Percentiles rank a stretch among this genome's conserved stretches.
Conservation (phyloP, 495 filamentous ascomycete species). For the Trichodelitschia bisporula region DNA sequence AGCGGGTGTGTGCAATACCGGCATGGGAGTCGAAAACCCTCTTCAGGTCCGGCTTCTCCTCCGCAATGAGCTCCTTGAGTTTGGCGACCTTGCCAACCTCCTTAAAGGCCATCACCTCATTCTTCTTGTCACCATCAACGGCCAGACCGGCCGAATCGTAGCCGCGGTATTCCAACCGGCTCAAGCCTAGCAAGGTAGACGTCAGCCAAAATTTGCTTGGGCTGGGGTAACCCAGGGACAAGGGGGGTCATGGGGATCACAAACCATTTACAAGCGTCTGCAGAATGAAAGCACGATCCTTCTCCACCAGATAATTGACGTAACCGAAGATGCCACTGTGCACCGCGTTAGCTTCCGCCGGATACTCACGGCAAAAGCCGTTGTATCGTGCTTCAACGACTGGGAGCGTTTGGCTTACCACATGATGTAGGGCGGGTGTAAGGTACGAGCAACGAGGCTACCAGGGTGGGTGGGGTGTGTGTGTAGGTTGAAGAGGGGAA, state of each 20-base stretch:
- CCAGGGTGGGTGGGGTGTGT: no score
- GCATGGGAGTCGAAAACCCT: conserved; percentile 93
- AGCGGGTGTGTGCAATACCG: conserved; percentile 94
- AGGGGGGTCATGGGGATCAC: conserved; percentile 5
- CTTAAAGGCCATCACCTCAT: conserved; percentile 91
- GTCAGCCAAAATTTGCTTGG: conserved; percentile 4
- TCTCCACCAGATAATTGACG: conserved; percentile 82
- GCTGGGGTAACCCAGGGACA: conserved; percentile 2
- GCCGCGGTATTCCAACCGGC: conserved; percentile 79
- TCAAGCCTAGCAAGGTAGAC: conserved; percentile 30
- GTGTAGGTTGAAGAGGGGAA: no score
- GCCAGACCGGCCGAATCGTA: conserved; percentile 95
- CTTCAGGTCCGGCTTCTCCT: conserved; percentile 55
- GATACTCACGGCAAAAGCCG: neutral
- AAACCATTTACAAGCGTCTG: conserved; percentile 94
- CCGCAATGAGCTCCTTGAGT: conserved; percentile 74
- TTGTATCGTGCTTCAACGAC: conserved; percentile 1
- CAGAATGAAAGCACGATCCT: conserved; percentile 84
- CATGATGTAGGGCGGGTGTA: no score
- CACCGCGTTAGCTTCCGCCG: no score
- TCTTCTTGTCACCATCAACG: conserved; percentile 95
- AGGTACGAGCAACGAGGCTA: no score
- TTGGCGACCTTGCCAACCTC: conserved; percentile 98
- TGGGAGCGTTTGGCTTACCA: neutral
- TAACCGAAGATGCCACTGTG: conserved; percentile 99